These are phyloP conservation scores for Colletotrichum truncatum DNA, from an alignment of 2,329 filamentous ascomycete species.

Conservation along the genomic window DNA sequence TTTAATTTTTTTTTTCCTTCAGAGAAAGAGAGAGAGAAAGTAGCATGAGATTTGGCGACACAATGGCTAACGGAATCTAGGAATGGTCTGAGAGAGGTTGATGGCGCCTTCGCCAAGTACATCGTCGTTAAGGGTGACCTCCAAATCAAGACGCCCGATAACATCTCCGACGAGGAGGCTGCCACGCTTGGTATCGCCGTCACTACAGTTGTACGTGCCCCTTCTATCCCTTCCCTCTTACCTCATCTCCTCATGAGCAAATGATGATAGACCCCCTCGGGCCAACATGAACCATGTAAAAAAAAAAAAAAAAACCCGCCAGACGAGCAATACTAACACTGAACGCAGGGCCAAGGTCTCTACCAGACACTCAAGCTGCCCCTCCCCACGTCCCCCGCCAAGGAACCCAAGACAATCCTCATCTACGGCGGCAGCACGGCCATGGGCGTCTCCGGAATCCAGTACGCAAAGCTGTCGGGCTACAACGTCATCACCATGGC, in stretches of 20 bases:
- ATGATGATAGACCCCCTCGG: too few relatives aligned
- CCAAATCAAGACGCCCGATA: slow-evolving; percentile 54
- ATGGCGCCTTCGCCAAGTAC: slow-evolving; percentile 53
- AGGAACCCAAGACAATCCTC: slow-evolving; percentile 45
- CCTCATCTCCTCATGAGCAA: neutral
- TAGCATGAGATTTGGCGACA: neutral
- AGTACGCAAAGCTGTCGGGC: slow-evolving; percentile 47
- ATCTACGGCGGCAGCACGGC: slow-evolving; percentile 59
- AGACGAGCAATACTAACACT: neutral
- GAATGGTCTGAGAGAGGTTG: slow-evolving; percentile 38
- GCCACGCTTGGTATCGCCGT: slow-evolving; percentile 53
- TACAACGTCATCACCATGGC: slow-evolving; percentile 40
- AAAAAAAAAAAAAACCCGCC: too few relatives aligned
- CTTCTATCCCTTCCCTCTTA: neutral
- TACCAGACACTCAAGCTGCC: slow-evolving; percentile 56
- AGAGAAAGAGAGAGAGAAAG: neutral
- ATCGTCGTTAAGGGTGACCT: slow-evolving; percentile 48
- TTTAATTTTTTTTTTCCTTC: neutral
- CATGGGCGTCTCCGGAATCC: slow-evolving; percentile 59
- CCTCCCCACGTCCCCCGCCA: slow-evolving; percentile 52
- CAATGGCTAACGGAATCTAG: slow-evolving; percentile 19
- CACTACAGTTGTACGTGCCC: slow-evolving; percentile 47
- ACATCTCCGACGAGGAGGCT: slow-evolving; percentile 55
- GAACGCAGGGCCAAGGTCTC: slow-evolving; percentile 54
- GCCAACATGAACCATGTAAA: too few relatives aligned